Percentiles rank a stretch among this genome's conserved stretches.
Evolutionary conservation across 176 grass and related monocot genomes (phyloP).

Genomic region (Avena insularis): DNA sequence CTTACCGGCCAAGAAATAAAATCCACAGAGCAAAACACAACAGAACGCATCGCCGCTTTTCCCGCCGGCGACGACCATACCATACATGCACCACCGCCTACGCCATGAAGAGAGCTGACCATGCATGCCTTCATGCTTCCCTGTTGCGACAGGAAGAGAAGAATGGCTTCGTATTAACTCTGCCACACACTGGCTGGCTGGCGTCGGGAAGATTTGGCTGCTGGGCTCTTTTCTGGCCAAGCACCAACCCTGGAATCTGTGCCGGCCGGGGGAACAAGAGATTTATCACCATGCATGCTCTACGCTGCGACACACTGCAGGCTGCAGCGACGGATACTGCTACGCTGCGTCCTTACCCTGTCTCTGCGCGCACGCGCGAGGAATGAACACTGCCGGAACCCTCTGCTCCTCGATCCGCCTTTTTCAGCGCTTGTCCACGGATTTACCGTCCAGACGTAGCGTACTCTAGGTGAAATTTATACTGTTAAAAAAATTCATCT

Average conservation of each 20-base stretch:
- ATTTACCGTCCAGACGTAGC: background rate
- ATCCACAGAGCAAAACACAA: background rate
- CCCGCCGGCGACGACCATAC: slow-evolving; percentile 4
- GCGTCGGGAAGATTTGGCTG: slow-evolving; percentile 49
- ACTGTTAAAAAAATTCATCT: background rate
- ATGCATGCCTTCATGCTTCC: slow-evolving; percentile 3
- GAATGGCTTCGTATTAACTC: background rate
- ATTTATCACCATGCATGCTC: slow-evolving; percentile 9
- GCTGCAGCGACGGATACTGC: background rate
- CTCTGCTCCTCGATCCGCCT: background rate
- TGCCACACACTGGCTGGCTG: background rate
- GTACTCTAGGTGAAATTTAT: background rate
- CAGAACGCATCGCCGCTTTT: slow-evolving; percentile 26
- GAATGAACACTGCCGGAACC: slow-evolving; percentile 11
- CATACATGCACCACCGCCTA: background rate
- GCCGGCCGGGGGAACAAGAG: slow-evolving; percentile 37
- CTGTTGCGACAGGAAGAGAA: slow-evolving; percentile 5
- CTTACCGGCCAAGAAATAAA: background rate
- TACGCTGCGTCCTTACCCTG: background rate
- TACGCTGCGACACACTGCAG: background rate
- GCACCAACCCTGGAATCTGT: slow-evolving; percentile 53
- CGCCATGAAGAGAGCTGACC: background rate
- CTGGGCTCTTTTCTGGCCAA: slow-evolving; percentile 45
- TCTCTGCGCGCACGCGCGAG: background rate
- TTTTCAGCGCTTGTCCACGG: background rate